Percentiles rank a stretch among this genome's conserved stretches.
Conservation (phyloP, 306 rosid species). For the Quercus engelmannii region DNA sequence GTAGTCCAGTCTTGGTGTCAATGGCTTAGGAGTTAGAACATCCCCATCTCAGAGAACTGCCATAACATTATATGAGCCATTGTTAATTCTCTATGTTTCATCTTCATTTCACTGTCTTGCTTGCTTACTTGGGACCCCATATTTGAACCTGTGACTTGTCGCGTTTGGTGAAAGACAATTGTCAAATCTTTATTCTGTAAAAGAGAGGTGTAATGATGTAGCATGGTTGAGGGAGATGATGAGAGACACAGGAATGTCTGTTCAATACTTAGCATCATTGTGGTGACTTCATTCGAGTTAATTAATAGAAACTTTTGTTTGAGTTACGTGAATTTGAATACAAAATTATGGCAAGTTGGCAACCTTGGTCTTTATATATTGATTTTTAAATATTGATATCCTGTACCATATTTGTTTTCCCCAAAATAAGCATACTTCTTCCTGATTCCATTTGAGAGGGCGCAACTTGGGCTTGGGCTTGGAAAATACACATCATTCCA, state of each 20-base stretch:
- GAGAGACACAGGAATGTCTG: constrained; percentile 61
- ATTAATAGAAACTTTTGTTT: not conserved
- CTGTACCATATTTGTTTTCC: not conserved
- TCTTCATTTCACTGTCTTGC: too few relatives aligned
- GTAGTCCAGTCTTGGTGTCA: too few relatives aligned
- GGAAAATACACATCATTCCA: too few relatives aligned
- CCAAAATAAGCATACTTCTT: too few relatives aligned
- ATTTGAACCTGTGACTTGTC: too few relatives aligned
- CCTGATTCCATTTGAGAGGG: too few relatives aligned
- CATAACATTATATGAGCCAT: too few relatives aligned
- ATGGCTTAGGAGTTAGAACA: too few relatives aligned
- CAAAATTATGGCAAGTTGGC: constrained; percentile 27
- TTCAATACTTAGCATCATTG: constrained; percentile 51
- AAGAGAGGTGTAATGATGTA: constrained; percentile 77
- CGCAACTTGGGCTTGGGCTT: too few relatives aligned
- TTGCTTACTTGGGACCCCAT: too few relatives aligned
- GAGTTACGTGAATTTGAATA: not conserved
- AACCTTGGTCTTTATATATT: constrained; percentile 25
- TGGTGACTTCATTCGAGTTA: constrained; percentile 22
- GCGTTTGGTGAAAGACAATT: not conserved
- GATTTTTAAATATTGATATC: not conserved
- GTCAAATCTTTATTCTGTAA: constrained; percentile 72
- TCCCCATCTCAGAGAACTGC: too few relatives aligned
- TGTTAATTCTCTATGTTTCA: too few relatives aligned
- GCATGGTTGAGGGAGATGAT: constrained; percentile 76